Base-by-base conservation (phyloP, 2,329 filamentous ascomycete species). In the Aspergillus sp. region DNA sequence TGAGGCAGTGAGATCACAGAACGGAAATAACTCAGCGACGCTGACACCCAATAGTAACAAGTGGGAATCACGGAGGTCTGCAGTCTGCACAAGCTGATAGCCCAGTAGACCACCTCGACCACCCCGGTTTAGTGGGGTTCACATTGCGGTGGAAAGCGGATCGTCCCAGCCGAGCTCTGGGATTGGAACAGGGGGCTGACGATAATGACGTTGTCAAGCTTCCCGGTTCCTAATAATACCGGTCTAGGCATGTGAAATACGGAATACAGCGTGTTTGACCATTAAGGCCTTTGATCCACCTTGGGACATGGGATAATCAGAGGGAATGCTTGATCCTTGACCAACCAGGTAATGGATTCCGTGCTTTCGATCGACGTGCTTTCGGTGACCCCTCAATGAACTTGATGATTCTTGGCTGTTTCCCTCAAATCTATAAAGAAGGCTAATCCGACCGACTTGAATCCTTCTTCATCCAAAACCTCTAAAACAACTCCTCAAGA, bases 131-230 rank as follows among this genome's bases (percentile, higher is more conserved):
- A 17, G 30, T 55, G 52, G 57, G 56, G 42, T 59, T 36, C 36
- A 20, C 53, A 57, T 63, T 49, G 55, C 53, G 55, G 48, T 39
- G 51, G 42, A 53, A 48, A 53, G 51, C 43, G 36, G 55, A 48
- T 52, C 55, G 18, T 39, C 26, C n/a, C n/a, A 62, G 64, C 66
- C 66, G 69, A 69, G 67, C 66, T 45, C 56, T 65, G 61, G 60
- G 61, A 34, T 57, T 63, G 48, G 56, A 57, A 64, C 56, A 55
- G 61, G 58, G 59, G 56, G 59, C n/a, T 45, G 57, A 61, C 65
- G 65, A 67, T 67, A 69, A 67, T 69, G 67, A 65, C 58, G 57
- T 68, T 50, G 63, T 68, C 34, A 61, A 62, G 63, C 64, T 44
- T 60, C 62, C 61, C 63, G 57, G 53, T 65, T 59, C 63, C 42